These are phyloP conservation scores for Centella asiatica DNA, from an alignment of 129 eudicot species.

Conservation along the genomic window DNA sequence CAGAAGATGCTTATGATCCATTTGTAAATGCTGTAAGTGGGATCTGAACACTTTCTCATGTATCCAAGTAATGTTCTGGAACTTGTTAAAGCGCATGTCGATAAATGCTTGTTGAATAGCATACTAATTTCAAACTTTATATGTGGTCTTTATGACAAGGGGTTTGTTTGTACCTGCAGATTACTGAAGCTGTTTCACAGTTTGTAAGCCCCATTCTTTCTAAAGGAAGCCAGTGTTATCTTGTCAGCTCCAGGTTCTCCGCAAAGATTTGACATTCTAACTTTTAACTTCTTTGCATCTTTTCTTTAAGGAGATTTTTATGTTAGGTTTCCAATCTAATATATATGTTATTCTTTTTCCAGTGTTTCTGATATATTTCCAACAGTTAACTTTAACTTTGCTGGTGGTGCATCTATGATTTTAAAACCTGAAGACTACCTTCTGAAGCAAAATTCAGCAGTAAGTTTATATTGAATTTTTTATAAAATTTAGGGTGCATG, in stretches of 20 bases:
- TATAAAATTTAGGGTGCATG: not conserved
- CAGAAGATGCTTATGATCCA: slow-evolving; percentile 83
- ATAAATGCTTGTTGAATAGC: no score
- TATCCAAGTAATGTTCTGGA: not conserved
- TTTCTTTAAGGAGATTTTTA: not conserved
- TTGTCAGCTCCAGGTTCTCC: slow-evolving; percentile 60
- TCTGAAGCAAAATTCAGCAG: slow-evolving; percentile 70
- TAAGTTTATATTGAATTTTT: slow-evolving; percentile 23
- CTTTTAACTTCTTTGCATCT: slow-evolving; percentile 8
- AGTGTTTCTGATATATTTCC: slow-evolving; percentile 78
- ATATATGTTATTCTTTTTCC: slow-evolving; percentile 9
- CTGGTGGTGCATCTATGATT: slow-evolving; percentile 84
- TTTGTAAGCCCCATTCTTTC: slow-evolving; percentile 60
- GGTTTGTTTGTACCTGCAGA: slow-evolving; percentile 39
- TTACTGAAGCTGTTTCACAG: slow-evolving; percentile 44
- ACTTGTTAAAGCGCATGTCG: not conserved
- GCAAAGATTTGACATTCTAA: not conserved
- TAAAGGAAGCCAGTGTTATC: slow-evolving; percentile 68
- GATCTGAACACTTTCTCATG: slow-evolving; percentile 15
- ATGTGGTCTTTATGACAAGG: no score
- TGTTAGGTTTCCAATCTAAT: not conserved
- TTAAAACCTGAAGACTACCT: slow-evolving; percentile 80
- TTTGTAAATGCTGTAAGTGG: slow-evolving; percentile 74
- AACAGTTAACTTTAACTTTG: slow-evolving; percentile 69
- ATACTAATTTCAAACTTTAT: no score